phyloP scores from a whole-genome alignment of 306 rosid species.

The Quercus berberidifolia region DNA sequence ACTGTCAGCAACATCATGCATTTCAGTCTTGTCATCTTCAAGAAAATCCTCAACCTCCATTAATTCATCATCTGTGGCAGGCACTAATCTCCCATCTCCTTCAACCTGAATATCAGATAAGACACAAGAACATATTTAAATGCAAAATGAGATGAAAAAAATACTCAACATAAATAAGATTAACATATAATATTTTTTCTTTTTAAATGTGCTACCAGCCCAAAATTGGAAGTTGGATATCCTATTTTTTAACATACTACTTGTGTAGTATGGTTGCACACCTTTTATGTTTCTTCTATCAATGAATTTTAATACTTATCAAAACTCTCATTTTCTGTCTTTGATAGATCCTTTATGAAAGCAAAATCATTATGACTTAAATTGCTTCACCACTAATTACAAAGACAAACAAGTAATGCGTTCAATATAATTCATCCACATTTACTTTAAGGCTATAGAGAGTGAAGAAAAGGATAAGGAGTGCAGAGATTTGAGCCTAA shows the following conservation, averaged over 20 bases:
- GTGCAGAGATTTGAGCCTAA: not conserved
- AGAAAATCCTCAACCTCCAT: slow-evolving; percentile 88
- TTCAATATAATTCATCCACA: not conserved
- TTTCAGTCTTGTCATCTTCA: slow-evolving; percentile 66
- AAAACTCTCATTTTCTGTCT: not conserved
- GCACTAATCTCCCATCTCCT: slow-evolving; percentile 96
- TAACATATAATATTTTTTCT: not conserved
- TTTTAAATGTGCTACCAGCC: not conserved
- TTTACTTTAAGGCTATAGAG: not conserved
- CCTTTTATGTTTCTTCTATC: too few relatives aligned
- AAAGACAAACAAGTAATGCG: not conserved
- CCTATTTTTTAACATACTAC: not conserved
- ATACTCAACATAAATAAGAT: not conserved
- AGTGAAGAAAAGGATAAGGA: not conserved
- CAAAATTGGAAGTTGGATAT: not conserved
- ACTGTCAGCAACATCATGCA: slow-evolving; percentile 50
- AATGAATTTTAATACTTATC: not conserved
- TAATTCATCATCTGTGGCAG: slow-evolving; percentile 95
- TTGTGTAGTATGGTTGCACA: too few relatives aligned
- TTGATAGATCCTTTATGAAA: not conserved
- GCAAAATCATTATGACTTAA: not conserved
- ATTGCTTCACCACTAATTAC: not conserved
- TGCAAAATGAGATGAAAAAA: not conserved
- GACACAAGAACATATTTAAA: slow-evolving; percentile 10
- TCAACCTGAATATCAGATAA: slow-evolving; percentile 70